Evolutionary conservation across 2,329 filamentous ascomycete genomes (phyloP), one percentile per base, ranked within the genome.

Genomic region (Myriosclerotinia duriaeana): DNA sequence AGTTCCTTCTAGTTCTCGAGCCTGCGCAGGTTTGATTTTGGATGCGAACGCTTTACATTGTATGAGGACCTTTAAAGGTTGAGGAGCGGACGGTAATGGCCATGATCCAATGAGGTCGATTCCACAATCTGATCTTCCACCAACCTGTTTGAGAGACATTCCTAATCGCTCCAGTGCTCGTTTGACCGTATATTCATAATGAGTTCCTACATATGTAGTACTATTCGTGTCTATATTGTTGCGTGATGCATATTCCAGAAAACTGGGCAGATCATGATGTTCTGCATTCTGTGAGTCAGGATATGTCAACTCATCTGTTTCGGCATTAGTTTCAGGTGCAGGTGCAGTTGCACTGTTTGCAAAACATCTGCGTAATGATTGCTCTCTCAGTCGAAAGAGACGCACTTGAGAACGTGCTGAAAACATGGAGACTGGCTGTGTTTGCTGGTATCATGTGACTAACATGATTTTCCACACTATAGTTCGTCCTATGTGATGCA

Each of bases 1-100:
- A 0, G 92, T 86, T 4, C 94, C 94, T 74, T 92, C 90, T 3
- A 94, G 82, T 78, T 94, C 91, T n/a, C 91, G 85, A 11, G 92
- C 79, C 56, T 87, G 79, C 42, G 82, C 79, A 0, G 91, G 90
- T 3, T 72, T 72, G 0, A 85, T 81, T 55, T 80, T 80, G 66
- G 79, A 78, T 22, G 79, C 75, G 17, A 84, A 80, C 0, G 83
- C 85, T 77, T 94, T 95, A 81, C 91, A 94, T 76, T 94, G 91
- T 22, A 85, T 75, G 22, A 86, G 75, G 1, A 85, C 78, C 58
- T 79, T 80, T 44, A 87, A 72, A 0, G 80, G 77, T 1, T 73
- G 71, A 11, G 76, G 66, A 3, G 75, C 71, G 1, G 77, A 78
- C 0, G 86, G 87, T 0, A 91, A 78, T 0, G 78, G 77, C 91